Base-by-base conservation (phyloP, 1,284 basidiomycete genomes). In the Coriolopsis trogii region DNA sequence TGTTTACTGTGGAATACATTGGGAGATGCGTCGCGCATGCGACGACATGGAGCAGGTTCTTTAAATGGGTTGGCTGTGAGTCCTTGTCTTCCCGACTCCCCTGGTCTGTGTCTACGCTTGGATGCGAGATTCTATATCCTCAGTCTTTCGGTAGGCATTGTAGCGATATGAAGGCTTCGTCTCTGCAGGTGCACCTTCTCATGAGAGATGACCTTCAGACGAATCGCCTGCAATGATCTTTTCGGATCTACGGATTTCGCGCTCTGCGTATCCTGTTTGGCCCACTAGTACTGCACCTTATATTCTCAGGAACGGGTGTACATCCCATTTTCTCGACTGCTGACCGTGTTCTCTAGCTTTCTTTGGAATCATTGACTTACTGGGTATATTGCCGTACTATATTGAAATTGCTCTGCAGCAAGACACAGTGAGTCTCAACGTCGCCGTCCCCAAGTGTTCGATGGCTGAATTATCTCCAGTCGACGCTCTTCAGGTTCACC, bases 371-470 rank as follows among this genome's bases (percentile, higher is more conserved):
- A 83, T 93, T 67, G 93, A 95, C 66, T 70, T 93, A 12, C 76
- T 95, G 41, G 86, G 91, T 16, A 93, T 95, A 49, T 62, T 91
- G 24, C 93, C 93, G 1, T 95, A 93, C 65, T 95, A 93, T 67
- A 82, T 95, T 53, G 91, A 94, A 70, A 77, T 94, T 44, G 73
- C 88, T 16, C 65, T 93, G n/a, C 84, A 83, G 40, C 85, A 93
- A 71, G 93, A 95, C 68, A 95, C 91, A 2, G 89, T 91, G 63
- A 53, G 85, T 73, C n/a, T n/a, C n/a, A 24, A 2, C 30, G n/a
- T 31, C 6, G 18, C 25, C 26, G 29, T 30, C 18, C 13, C 10
- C 16, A 4, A 15, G 9, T 39, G 29, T 13, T 49, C 41, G 30
- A 53, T 45, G 36, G 38, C 30, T 45, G 29, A 36, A 46, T 26